Conservation (phyloP, 352 stramenopile genomes). For the Phytophthora ohioensis region DNA sequence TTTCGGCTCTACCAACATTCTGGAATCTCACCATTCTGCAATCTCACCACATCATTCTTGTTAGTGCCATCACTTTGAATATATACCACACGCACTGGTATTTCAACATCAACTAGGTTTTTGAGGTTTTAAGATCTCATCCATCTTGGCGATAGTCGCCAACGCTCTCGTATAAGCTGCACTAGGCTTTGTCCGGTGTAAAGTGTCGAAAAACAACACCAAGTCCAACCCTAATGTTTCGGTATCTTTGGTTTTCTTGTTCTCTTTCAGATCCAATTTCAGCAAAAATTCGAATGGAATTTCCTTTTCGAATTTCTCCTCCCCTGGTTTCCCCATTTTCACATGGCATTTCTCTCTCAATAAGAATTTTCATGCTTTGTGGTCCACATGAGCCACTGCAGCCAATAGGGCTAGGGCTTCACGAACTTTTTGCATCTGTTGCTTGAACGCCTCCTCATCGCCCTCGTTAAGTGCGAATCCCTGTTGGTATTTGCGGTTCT, state of each 20-base stretch:
- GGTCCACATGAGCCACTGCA: background rate
- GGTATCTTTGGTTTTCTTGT: background rate
- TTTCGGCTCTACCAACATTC: background rate
- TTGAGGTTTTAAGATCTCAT: background rate
- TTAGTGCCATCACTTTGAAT: background rate
- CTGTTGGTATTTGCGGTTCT: background rate
- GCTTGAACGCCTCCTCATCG: background rate
- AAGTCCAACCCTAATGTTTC: background rate
- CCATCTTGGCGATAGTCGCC: slow-evolving; percentile 8
- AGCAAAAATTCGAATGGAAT: slow-evolving; percentile 11
- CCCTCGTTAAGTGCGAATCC: slow-evolving; percentile 3
- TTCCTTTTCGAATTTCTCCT: slow-evolving; percentile 27
- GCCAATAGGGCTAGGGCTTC: background rate
- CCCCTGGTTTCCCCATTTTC: slow-evolving; percentile 15
- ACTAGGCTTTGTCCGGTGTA: background rate
- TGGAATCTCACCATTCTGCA: background rate
- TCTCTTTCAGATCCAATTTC: background rate
- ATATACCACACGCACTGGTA: slow-evolving; percentile 4
- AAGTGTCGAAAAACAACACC: background rate
- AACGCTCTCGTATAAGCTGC: slow-evolving; percentile 2
- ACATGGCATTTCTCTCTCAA: background rate
- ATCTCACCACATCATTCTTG: background rate
- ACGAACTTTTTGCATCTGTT: background rate
- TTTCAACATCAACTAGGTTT: slow-evolving; percentile 9
- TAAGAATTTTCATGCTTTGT: background rate